Evolutionary conservation across 371 early-diverging fungal genomes (phyloP).

Genomic region (Mucor sp.): DNA sequence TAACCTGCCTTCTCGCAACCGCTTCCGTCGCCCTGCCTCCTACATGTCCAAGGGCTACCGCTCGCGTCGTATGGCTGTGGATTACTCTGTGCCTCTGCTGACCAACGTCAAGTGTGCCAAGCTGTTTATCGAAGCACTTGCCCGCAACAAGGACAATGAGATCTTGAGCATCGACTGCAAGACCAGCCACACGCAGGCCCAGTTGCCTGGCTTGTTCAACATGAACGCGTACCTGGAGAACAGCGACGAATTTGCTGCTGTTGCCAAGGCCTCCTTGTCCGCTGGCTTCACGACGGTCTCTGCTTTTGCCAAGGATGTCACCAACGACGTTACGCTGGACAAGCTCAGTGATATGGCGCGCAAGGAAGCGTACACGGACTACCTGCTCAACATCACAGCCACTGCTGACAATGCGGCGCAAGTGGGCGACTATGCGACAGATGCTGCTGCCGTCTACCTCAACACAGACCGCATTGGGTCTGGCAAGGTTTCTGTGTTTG

Average conservation of each 20-base stretch:
- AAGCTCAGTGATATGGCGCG: constrained; percentile 58
- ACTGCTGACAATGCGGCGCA: constrained; percentile 59
- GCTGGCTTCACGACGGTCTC: constrained; percentile 88
- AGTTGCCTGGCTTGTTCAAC: constrained; percentile 88
- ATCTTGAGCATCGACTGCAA: constrained; percentile 85
- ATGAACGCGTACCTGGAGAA: constrained; percentile 65
- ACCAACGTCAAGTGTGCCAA: constrained; percentile 98
- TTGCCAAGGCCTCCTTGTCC: constrained; percentile 74
- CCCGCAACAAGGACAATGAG: constrained; percentile 75
- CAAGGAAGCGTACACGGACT: constrained; percentile 73
- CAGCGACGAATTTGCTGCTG: constrained; percentile 55
- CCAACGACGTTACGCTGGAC: constrained; percentile 56
- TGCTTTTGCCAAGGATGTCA: constrained; percentile 58
- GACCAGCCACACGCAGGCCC: constrained; percentile 80
- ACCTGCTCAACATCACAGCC: constrained; percentile 72
- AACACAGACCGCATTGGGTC: constrained; percentile 54
- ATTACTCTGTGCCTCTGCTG: constrained; percentile 94
- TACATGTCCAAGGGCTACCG: constrained; percentile 96
- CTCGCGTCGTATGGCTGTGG: constrained; percentile 95
- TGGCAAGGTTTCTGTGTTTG: constrained; percentile 59
- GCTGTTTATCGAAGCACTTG: constrained; percentile 93
- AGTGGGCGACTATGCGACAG: constrained; percentile 33
- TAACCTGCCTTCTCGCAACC: constrained; percentile 95
- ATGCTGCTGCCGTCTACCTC: constrained; percentile 61
- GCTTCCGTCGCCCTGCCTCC: constrained; percentile 92